Conservation (phyloP, 495 filamentous ascomycete species). For the Terfezia boudieri region DNA sequence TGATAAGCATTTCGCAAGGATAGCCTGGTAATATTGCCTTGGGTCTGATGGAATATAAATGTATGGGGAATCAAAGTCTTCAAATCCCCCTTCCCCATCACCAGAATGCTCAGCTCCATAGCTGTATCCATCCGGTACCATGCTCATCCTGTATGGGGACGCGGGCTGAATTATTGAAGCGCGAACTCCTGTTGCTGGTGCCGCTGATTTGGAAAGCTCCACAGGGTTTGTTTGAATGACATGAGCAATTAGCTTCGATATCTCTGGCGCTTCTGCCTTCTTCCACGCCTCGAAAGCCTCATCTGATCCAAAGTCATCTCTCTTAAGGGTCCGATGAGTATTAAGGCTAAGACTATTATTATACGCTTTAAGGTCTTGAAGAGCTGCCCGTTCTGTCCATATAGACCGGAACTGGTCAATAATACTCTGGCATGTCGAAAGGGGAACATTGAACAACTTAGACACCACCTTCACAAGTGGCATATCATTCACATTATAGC, state of each 20-base stretch:
- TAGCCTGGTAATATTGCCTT: slow-evolving; percentile 53
- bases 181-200: neutral
- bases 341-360: slow-evolving; percentile 67
- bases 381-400: slow-evolving; percentile 81
- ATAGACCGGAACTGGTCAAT: slow-evolving; percentile 53
- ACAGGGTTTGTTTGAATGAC: slow-evolving; percentile 61
- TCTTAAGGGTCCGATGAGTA: slow-evolving; percentile 51
- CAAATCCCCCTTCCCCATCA: slow-evolving; percentile 26
- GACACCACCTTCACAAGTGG: slow-evolving; percentile 68
- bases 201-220: slow-evolving; percentile 44
- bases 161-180: neutral
- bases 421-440: slow-evolving; percentile 57
- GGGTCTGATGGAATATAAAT: slow-evolving; percentile 80
- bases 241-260: slow-evolving; percentile 79
- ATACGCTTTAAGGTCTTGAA: slow-evolving; percentile 81
- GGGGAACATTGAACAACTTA: slow-evolving; percentile 57
- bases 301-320: slow-evolving; percentile 74
- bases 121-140: slow-evolving; percentile 19
- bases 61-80: slow-evolving; percentile 37
- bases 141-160: slow-evolving; percentile 8
- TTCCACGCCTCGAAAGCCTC: slow-evolving; percentile 83
- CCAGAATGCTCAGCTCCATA: slow-evolving; percentile 57
- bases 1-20: slow-evolving; percentile 27
- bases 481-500: slow-evolving; percentile 93
- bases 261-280: slow-evolving; percentile 54